These are phyloP conservation scores for Oxyria digyna DNA, from an alignment of 148 eudicot genomes.

Conservation along the genomic window DNA sequence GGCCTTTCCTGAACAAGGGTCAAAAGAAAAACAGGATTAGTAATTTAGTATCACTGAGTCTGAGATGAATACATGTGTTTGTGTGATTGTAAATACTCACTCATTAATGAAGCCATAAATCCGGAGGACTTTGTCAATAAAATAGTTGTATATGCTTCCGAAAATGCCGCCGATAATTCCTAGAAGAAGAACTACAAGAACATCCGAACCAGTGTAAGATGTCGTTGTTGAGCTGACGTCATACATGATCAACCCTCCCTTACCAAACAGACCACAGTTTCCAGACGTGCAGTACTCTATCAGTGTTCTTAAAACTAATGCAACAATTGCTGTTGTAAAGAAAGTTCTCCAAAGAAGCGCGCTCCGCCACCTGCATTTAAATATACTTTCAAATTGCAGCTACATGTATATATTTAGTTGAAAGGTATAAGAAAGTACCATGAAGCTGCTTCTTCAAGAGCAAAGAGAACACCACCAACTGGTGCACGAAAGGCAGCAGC, in stretches of 20 bases:
- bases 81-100: conserved; percentile 8
- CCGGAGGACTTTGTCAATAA: conserved; percentile 21
- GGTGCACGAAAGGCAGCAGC: conserved; percentile 69
- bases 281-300: conserved; percentile 15
- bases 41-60: not conserved
- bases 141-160: conserved; percentile 19
- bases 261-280: conserved; percentile 19
- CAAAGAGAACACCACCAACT: conserved; percentile 61
- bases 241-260: conserved; percentile 21
- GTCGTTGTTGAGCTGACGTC: conserved; percentile 15
- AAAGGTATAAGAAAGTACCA: conserved; percentile 21
- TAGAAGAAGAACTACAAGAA: conserved; percentile 14
- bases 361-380: conserved; percentile 21
- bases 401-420: not conserved
- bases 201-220: conserved; percentile 9
- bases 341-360: conserved; percentile 23
- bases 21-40: not conserved
- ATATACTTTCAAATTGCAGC: not conserved
- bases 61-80: not conserved
- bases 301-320: conserved; percentile 15
- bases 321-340: conserved; percentile 22
- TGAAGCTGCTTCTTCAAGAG: conserved; percentile 62
- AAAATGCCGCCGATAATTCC: conserved; percentile 15
- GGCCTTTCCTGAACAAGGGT: conserved; percentile 18
- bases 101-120: conserved; percentile 19